A percentile compares a stretch with the other conserved stretches of the same genome.
Evolutionary conservation across 2,329 filamentous ascomycete species (phyloP).

Genomic region (Arthrobotrys pseudoclavata): DNA sequence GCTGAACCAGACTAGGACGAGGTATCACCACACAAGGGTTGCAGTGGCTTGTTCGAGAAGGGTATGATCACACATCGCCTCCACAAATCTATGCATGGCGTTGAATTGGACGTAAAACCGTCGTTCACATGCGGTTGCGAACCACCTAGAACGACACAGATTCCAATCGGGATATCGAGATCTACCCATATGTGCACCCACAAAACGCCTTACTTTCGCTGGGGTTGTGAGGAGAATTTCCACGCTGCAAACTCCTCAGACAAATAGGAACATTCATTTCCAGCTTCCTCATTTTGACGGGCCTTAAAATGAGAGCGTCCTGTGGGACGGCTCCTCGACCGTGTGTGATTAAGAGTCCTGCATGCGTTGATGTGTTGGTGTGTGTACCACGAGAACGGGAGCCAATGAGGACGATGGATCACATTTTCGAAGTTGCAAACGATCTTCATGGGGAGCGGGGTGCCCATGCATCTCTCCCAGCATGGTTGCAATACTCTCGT

Average conservation of each 20-base stretch:
- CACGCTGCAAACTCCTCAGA: not conserved
- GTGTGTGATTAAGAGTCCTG: slow-evolving; percentile 52
- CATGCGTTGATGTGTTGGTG: slow-evolving; percentile 54
- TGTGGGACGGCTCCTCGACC: slow-evolving; percentile 42
- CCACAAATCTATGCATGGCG: slow-evolving; percentile 28
- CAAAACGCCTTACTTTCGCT: slow-evolving; percentile 35
- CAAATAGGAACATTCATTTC: slow-evolving; percentile 28
- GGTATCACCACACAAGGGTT: slow-evolving; percentile 14
- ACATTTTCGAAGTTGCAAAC: slow-evolving; percentile 43
- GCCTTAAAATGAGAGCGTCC: slow-evolving; percentile 18
- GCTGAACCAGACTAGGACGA: slow-evolving; percentile 34
- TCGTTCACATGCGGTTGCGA: slow-evolving; percentile 28
- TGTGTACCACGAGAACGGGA: slow-evolving; percentile 40
- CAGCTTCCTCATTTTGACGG: slow-evolving; percentile 34
- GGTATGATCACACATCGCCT: slow-evolving; percentile 23
- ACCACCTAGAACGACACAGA: slow-evolving; percentile 18
- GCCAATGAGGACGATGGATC: slow-evolving; percentile 46
- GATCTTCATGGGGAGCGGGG: slow-evolving; percentile 54
- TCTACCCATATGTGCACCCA: slow-evolving; percentile 1
- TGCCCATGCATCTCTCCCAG: slow-evolving; percentile 41
- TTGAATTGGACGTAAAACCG: slow-evolving; percentile 50
- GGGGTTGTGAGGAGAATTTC: slow-evolving; percentile 42
- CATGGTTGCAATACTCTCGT: slow-evolving; percentile 31
- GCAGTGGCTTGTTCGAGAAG: slow-evolving; percentile 33
- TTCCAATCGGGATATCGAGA: slow-evolving; percentile 6